Conservation (phyloP, 2,329 filamentous ascomycete genomes). For the Fusarium transvaalense region DNA sequence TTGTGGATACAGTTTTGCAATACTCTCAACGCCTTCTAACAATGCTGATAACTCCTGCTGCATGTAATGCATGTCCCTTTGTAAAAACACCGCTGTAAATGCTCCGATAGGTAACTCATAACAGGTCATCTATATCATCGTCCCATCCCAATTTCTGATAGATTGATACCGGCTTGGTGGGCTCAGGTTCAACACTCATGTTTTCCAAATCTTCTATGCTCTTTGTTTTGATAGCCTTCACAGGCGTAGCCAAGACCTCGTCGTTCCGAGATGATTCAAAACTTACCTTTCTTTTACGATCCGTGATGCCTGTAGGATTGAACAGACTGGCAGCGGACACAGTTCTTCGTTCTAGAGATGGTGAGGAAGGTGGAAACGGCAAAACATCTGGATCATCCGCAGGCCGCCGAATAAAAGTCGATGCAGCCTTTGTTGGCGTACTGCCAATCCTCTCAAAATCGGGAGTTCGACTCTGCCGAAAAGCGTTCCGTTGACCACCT, state of each 20-base stretch:
- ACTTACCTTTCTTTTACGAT: slow-evolving; percentile 36
- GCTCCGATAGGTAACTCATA: slow-evolving; percentile 48
- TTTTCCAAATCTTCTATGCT: slow-evolving; percentile 21
- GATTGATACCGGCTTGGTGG: slow-evolving; percentile 57
- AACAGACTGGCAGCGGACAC: slow-evolving; percentile 28
- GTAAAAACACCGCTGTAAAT: slow-evolving; percentile 43
- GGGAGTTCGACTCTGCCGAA: slow-evolving; percentile 50
- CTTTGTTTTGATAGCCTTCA: slow-evolving; percentile 50
- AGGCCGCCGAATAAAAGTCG: slow-evolving; percentile 50
- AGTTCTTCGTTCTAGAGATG: slow-evolving; percentile 48
- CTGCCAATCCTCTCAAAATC: slow-evolving; percentile 48
- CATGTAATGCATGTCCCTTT: slow-evolving; percentile 33
- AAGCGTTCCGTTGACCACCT: slow-evolving; percentile 49
- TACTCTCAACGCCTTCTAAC: slow-evolving; percentile 41
- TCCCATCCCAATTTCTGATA: slow-evolving; percentile 71
- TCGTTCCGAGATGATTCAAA: slow-evolving; percentile 30
- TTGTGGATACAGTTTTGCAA: slow-evolving; percentile 40
- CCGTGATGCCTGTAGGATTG: slow-evolving; percentile 25
- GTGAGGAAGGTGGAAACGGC: slow-evolving; percentile 55
- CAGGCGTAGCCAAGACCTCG: slow-evolving; percentile 56
- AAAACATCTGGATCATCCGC: slow-evolving; percentile 44
- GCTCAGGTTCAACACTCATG: slow-evolving; percentile 24
- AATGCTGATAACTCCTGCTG: slow-evolving; percentile 39
- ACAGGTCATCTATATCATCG: slow-evolving; percentile 65
- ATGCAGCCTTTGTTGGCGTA: slow-evolving; percentile 49